Conservation (phyloP, 148 eudicot species). For the Silene conica region DNA sequence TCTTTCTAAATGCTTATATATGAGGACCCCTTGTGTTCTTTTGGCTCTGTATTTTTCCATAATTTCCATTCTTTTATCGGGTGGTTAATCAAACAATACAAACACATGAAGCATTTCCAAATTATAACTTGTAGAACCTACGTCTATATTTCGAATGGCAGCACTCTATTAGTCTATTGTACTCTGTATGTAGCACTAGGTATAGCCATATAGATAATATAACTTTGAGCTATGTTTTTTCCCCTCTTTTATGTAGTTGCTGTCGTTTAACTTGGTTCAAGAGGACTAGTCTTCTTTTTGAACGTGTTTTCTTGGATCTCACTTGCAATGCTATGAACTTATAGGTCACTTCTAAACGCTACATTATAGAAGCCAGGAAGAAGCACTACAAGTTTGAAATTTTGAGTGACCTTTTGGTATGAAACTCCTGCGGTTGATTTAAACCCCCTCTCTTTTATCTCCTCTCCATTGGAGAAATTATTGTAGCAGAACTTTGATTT, state of each 20-base stretch:
- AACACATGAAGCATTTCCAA: not conserved
- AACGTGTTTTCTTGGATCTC: not conserved
- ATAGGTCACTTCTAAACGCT: constrained; percentile 84
- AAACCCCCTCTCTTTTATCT: not conserved
- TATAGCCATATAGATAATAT: not conserved
- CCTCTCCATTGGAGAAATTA: not conserved
- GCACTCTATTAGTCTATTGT: not conserved
- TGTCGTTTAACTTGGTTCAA: not conserved
- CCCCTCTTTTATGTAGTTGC: not conserved
- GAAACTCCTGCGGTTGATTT: constrained; percentile 3
- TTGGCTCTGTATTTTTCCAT: not conserved
- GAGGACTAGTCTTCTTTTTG: constrained; percentile 6
- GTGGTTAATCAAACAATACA: not conserved
- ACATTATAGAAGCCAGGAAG: constrained; percentile 83
- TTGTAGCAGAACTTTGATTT: not conserved
- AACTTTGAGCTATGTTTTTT: not conserved
- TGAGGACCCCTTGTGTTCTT: not conserved
- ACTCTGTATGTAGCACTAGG: not conserved
- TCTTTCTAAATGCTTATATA: not conserved
- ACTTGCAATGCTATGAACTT: not conserved
- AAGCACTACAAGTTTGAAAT: constrained; percentile 84
- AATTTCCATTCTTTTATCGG: not conserved
- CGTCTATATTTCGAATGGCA: not conserved
- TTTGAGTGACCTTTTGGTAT: constrained; percentile 69
- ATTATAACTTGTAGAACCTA: not conserved